These are phyloP conservation scores for Schrenkiella parvula DNA, from an alignment of 345 rosid genomes.

Conservation along the genomic window DNA sequence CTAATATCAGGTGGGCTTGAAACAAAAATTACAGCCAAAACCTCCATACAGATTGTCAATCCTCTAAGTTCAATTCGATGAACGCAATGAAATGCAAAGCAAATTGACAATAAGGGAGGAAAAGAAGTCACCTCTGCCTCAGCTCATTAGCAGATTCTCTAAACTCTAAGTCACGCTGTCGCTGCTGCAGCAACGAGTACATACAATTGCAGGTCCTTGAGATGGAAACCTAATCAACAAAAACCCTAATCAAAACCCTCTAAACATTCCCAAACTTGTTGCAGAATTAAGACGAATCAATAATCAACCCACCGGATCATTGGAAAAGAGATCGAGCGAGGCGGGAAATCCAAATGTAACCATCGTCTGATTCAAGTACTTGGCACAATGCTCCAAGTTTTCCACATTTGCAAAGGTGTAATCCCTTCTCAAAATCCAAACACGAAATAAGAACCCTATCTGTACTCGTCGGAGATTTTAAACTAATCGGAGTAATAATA, in stretches of 20 bases:
- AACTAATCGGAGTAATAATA: background rate
- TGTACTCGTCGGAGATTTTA: background rate
- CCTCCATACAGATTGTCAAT: background rate
- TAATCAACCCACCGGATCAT: constrained; percentile 65
- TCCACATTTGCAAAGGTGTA: constrained; percentile 73
- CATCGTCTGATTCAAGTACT: constrained; percentile 90
- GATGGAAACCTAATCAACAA: constrained; percentile 61
- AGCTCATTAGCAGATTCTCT: constrained; percentile 92
- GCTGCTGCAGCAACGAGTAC: constrained; percentile 78
- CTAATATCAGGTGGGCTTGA: background rate
- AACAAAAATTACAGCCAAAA: background rate
- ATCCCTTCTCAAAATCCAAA: constrained; percentile 45
- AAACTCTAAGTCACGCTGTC: constrained; percentile 89
- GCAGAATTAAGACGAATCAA: background rate
- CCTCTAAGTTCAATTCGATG: background rate
- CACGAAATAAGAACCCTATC: background rate
- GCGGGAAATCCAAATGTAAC: constrained; percentile 94
- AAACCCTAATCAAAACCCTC: background rate
- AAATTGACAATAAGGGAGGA: background rate
- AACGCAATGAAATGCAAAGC: background rate
- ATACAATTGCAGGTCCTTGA: constrained; percentile 95
- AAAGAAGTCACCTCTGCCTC: constrained; percentile 61
- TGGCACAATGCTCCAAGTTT: constrained; percentile 87
- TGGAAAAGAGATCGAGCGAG: constrained; percentile 88
- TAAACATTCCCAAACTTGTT: background rate